These are phyloP conservation scores for Fagus crenata DNA, from an alignment of 306 rosid species.

Conservation along the genomic window DNA sequence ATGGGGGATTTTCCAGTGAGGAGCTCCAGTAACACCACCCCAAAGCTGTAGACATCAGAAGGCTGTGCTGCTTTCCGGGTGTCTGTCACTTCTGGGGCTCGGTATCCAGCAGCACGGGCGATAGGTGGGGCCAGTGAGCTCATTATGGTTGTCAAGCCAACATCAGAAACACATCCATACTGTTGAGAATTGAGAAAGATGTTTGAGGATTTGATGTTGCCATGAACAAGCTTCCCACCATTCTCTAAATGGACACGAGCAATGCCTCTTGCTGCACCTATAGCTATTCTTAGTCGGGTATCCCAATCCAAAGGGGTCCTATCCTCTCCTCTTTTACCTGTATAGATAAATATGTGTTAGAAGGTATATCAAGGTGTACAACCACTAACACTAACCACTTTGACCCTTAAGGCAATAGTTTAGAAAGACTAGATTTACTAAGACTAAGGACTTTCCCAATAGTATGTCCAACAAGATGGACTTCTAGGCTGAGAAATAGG, in stretches of 20 bases:
- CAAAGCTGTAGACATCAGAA: conserved; percentile 83
- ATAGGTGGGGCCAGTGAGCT: conserved; percentile 67
- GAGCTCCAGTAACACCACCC: conserved; percentile 83
- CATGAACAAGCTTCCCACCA: conserved; percentile 79
- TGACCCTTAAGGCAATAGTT: not conserved
- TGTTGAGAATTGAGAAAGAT: conserved; percentile 60
- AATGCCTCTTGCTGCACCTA: conserved; percentile 84
- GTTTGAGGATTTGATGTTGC: conserved; percentile 77
- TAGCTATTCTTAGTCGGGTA: conserved; percentile 63
- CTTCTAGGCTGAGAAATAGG: not conserved
- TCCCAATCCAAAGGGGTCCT: conserved; percentile 73
- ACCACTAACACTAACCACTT: not conserved
- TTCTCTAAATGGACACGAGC: conserved; percentile 65
- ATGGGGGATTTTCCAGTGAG: conserved; percentile 92
- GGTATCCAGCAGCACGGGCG: conserved; percentile 84
- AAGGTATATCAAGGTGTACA: not conserved
- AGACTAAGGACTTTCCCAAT: conserved; percentile 4
- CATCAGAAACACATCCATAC: conserved; percentile 80
- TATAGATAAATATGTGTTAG: conserved; percentile 17
- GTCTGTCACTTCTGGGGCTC: conserved; percentile 90
- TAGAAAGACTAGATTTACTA: not conserved
- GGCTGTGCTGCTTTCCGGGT: conserved; percentile 77
- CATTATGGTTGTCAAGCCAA: conserved; percentile 77
- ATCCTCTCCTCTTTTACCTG: conserved; percentile 86
- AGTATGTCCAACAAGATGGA: not conserved